Evolutionary conservation across 2,329 filamentous ascomycete species (phyloP), one percentile per base, ranked within the genome.

Genomic region (Aspergillus novofumigatus): DNA sequence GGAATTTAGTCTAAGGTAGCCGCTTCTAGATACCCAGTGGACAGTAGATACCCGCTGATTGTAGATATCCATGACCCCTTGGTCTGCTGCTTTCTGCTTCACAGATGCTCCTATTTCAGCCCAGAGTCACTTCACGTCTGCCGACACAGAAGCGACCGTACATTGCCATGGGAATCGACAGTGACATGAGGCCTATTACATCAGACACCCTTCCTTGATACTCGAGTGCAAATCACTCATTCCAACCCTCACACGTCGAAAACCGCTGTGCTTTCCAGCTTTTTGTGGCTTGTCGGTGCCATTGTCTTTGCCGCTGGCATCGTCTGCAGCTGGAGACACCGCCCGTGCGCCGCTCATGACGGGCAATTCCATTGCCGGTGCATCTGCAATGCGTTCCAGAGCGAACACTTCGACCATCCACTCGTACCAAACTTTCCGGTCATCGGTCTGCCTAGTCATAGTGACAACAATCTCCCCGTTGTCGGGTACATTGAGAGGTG

Each of bases 391-490:
- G 21, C 60, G 65, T 59, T 75, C 71, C 14, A 73, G 56, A 25
- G 71, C 83, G 73, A 87, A 97, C 10, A 89, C 90, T 73, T 97
- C 94, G 2, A 97, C 87, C 59, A 94, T 81, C 94, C 94, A 99
- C 73, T 99, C 94, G 73, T 99, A 99, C 95, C 94, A 99, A 7
- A 99, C 94, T 73, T 90, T 95, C 41, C 89, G 86, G 71, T 97
- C 91, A 69, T 99, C 93, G 0, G 94, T 97, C 75, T 95, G 90
- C 52, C 94, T 85, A 90, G 92, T 97, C 86, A 99, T 97, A 71
- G 87, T 94, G 41, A 97, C 86, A 64, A 95, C 89, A 4, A 97
- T 80, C 72, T 96, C 91, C 0, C 89, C 87, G 62, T 91, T 86
- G 56, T 91, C 89, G 0, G 94, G 93, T 64, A 95, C 86, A 69